These are phyloP conservation scores for Pugionium cornutum DNA, from an alignment of 345 rosid species.

Conservation along the genomic window DNA sequence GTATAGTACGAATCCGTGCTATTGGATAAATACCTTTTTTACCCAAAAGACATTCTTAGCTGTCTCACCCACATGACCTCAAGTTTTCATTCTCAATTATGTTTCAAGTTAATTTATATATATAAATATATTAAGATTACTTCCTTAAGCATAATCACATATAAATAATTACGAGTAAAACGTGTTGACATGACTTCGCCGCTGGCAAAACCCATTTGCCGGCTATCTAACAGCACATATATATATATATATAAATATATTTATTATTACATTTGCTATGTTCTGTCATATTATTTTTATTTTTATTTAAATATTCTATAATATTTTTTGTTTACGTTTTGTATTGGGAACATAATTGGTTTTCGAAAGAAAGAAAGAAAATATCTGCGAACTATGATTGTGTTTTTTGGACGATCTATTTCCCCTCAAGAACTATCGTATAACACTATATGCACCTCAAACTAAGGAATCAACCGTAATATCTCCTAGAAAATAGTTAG, in stretches of 20 bases:
- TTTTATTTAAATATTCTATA: not conserved
- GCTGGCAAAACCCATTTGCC: constrained; percentile 39
- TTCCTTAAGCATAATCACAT: constrained; percentile 14
- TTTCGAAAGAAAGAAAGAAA: no score
- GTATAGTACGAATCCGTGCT: constrained; percentile 44
- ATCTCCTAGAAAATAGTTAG: no score
- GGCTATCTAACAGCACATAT: constrained; percentile 43
- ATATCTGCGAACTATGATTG: no score
- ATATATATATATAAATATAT: not conserved
- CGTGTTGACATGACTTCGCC: constrained; percentile 46
- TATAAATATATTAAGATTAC: constrained; percentile 24
- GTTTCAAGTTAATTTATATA: not conserved
- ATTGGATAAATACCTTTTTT: constrained; percentile 25
- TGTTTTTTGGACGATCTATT: no score
- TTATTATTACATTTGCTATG: constrained; percentile 20
- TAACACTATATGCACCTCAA: no score
- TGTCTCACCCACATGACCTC: constrained; percentile 43
- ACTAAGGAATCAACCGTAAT: no score
- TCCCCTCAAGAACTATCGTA: no score
- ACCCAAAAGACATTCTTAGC: constrained; percentile 40
- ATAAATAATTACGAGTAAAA: constrained; percentile 26
- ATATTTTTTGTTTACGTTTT: constrained; percentile 12
- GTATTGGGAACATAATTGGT: constrained; percentile 5
- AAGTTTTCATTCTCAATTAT: constrained; percentile 33
- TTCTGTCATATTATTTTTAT: constrained; percentile 8